Base-by-base conservation (phyloP, 768 basidiomycete genomes). In the Terana coerulea region DNA sequence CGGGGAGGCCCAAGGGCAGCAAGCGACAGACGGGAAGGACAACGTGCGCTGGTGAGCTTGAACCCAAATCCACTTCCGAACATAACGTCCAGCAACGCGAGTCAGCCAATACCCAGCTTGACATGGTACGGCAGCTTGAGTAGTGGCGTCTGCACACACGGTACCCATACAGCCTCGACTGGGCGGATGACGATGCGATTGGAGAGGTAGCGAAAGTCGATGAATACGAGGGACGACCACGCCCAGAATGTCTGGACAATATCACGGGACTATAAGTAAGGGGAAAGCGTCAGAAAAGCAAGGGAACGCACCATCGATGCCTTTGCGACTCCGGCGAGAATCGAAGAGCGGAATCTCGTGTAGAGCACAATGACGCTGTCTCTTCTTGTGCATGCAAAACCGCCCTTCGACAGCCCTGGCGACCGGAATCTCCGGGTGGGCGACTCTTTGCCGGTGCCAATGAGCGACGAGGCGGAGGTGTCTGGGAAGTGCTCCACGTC, bases 1-100 rank as follows among this genome's bases (percentile, higher is more conserved):
- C n/a, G n/a, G n/a, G n/a, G n/a, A n/a, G n/a, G n/a, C n/a, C n/a
- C n/a, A n/a, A n/a, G n/a, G n/a, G n/a, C n/a, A n/a, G n/a, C n/a
- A n/a, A n/a, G n/a, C n/a, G n/a, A n/a, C 33, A 41, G 14, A 31
- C 45, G 31, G 28, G 24, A 57, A 43, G 19, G 31, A 37, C 37
- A 43, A 60, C 76, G 36, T 54, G 86, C 88, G 41, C 63, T 68
- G 39, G 75, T 65, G 25, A 86, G 75, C 21, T 74, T 69, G 70
- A 91, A 88, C 9, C 91, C 91, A 65, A 91, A 94, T 0, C 89
- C 91, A 17, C 88, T 91, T 26, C 91, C 92, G 52, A 94, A 86
- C 42, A 92, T 72, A 51, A 92, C 81, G 11, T 63, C 90, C 41
- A 94, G 63, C 35, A 94, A 79, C 54, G 79, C 81, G 19, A 89